Evolutionary conservation across 371 early-diverging fungal species (phyloP), one percentile per base, ranked within the genome.

Genomic region (Parasitella parasitica): DNA sequence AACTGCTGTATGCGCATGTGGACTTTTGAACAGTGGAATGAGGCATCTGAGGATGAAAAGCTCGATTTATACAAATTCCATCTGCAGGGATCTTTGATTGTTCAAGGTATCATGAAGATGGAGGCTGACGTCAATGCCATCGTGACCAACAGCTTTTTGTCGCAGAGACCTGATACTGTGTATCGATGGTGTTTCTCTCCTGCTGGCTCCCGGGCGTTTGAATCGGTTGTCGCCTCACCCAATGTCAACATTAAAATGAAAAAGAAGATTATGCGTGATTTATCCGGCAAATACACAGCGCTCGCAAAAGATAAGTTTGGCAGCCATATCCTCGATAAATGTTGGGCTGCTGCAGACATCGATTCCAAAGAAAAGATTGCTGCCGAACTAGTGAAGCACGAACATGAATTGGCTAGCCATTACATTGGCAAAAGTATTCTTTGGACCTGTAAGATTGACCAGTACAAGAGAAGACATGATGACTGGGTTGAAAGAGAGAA

Each of bases 261-360:
- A 66, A 84, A 87, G 61, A 86, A 86, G 73, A 73, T 92, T 11
- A 57, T 91, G 16, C 77, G 80, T 59, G 77, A 76, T 54, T 80
- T 90, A 57, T 53, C 75, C 16, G 85, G 84, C 6, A 72, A 77
- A 50, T 89, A 83, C 64, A 83, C 82, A 32, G 69, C 72, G 6
- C 63, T 93, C 39, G 88, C 91, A 3, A 66, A 76, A 51, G 91
- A 94, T 66, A 88, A 88, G 63, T 93, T 85, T 65, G 94, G 92
- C 35, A 87, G 90, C 36, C 91, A 89, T 58, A 75, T 93, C 13
- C 82, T 94, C 7, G 95, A 94, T 56, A 85, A 85, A 55, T 84
- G 86, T 64, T 94, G 91, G 90, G 75, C 76, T n/a, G 78, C 80
- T 12, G 86, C 91, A 5, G 91, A 91, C 53, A 83, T 94, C n/a